Conservation (phyloP, 2,329 filamentous ascomycete genomes). For the Colletotrichum brevisporum region DNA sequence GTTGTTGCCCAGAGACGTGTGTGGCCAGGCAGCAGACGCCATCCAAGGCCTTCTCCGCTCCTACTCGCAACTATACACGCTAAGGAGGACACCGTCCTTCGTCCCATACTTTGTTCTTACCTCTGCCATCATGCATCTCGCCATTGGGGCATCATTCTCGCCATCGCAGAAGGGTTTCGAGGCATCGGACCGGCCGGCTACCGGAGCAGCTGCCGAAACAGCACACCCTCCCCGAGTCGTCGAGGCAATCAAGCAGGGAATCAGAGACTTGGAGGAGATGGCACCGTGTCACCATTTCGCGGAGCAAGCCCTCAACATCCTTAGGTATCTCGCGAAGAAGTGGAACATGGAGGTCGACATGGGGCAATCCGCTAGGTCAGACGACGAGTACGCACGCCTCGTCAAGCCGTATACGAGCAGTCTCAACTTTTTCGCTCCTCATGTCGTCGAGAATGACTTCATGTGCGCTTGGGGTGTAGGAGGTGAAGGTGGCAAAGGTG, state of each 20-base stretch:
- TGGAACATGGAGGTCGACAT: constrained; percentile 71
- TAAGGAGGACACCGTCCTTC: constrained; percentile 71
- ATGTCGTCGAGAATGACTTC: constrained; percentile 63
- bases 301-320: constrained; percentile 72
- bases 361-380: constrained; percentile 46
- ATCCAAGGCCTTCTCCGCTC: constrained; percentile 70
- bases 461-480: constrained; percentile 61
- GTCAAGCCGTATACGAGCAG: constrained; percentile 65
- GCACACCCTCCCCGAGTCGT: constrained; percentile 56
- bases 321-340: constrained; percentile 69
- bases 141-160: constrained; percentile 60
- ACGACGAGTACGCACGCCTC: constrained; percentile 54
- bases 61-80: constrained; percentile 71
- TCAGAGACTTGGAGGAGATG: constrained; percentile 73
- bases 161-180: constrained; percentile 32
- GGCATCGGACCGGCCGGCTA: constrained; percentile 20
- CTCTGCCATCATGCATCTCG: constrained; percentile 72
- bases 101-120: constrained; percentile 75
- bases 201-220: constrained; percentile 47
- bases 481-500: constrained; percentile 35
- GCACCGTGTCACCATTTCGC: constrained; percentile 72
- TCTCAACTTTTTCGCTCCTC: constrained; percentile 71
- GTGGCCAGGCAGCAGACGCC: constrained; percentile 72
- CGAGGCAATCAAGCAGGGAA: constrained; percentile 66
- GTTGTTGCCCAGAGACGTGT: constrained; percentile 75